phyloP scores from a whole-genome alignment of 2,329 filamentous ascomycete genomes.

The Microdochium paspali region DNA sequence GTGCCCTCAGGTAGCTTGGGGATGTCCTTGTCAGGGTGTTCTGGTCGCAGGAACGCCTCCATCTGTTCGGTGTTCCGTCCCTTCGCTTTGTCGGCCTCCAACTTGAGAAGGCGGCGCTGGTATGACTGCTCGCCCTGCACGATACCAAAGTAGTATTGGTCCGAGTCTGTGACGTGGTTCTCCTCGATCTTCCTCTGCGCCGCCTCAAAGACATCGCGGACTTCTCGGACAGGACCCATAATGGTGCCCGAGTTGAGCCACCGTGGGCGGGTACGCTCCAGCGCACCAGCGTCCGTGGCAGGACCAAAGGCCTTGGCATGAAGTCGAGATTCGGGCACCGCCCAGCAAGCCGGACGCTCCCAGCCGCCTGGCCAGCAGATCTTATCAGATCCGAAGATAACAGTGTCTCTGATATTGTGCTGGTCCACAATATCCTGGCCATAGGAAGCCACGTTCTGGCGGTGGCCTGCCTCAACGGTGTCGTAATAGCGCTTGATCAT shows the following conservation, averaged over 20 bases:
- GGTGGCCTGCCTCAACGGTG: conserved; percentile 41
- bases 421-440: conserved; percentile 24
- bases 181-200: conserved; percentile 20
- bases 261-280: conserved; percentile 21
- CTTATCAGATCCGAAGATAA: conserved; percentile 36
- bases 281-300: conserved; percentile 16
- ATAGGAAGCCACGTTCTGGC: conserved; percentile 38
- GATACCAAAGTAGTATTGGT: conserved; percentile 33
- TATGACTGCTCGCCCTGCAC: conserved; percentile 33
- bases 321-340: conserved; percentile 24
- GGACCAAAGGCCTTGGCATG: conserved; percentile 23
- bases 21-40: conserved; percentile 2
- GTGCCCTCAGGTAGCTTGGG: conserved; percentile 1
- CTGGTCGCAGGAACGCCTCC: conserved; percentile 7
- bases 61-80: conserved; percentile 7
- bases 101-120: conserved; percentile 19
- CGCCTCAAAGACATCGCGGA: conserved; percentile 19
- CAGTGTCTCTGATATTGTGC: conserved; percentile 23
- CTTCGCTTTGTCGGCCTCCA: conserved; percentile 10
- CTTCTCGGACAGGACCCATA: conserved; percentile 26
- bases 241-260: conserved; percentile 37
- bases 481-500: conserved; percentile 53
- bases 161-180: conserved; percentile 26
- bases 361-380: conserved; percentile 29
- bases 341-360: conserved; percentile 27